Evolutionary conservation across 2,329 filamentous ascomycete species (phyloP).

Genomic region (Triangularia verruculosa): DNA sequence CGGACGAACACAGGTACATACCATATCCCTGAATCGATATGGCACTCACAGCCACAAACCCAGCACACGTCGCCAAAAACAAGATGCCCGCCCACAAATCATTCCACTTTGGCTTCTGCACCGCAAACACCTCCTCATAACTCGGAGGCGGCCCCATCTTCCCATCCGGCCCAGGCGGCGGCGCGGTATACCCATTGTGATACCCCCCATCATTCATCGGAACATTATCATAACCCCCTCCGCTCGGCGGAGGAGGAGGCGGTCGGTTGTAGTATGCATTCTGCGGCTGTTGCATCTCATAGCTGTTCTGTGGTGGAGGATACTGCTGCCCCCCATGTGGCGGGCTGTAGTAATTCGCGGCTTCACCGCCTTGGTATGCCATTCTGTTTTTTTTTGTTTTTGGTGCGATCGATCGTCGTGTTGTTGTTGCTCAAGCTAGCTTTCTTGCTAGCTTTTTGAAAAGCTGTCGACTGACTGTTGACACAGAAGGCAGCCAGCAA

Average conservation of each 20-base stretch:
- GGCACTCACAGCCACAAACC: slow-evolving; percentile 73
- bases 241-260: neutral
- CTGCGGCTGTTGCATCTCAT: slow-evolving; percentile 21
- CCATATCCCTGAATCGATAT: slow-evolving; percentile 74
- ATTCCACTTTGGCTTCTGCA: slow-evolving; percentile 83
- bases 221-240: slow-evolving; percentile 11
- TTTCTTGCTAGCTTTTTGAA: no score
- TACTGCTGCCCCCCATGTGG: slow-evolving; percentile 15
- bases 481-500: neutral
- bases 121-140: slow-evolving; percentile 79
- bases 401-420: no score
- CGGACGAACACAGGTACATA: slow-evolving; percentile 26
- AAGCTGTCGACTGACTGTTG: no score
- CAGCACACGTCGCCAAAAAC: slow-evolving; percentile 38
- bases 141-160: slow-evolving; percentile 44
- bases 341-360: slow-evolving; percentile 21
- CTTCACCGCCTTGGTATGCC: slow-evolving; percentile 18
- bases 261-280: slow-evolving; percentile 17
- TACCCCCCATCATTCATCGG: slow-evolving; percentile 15
- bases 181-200: neutral
- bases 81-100: slow-evolving; percentile 86
- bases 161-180: slow-evolving; percentile 17
- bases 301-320: slow-evolving; percentile 22
- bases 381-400: slow-evolving; percentile 12
- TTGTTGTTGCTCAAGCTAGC: no score